Evolutionary conservation across 1,284 basidiomycete species (phyloP), one percentile per base, ranked within the genome.

Genomic region (Pisolithus thermaeus): DNA sequence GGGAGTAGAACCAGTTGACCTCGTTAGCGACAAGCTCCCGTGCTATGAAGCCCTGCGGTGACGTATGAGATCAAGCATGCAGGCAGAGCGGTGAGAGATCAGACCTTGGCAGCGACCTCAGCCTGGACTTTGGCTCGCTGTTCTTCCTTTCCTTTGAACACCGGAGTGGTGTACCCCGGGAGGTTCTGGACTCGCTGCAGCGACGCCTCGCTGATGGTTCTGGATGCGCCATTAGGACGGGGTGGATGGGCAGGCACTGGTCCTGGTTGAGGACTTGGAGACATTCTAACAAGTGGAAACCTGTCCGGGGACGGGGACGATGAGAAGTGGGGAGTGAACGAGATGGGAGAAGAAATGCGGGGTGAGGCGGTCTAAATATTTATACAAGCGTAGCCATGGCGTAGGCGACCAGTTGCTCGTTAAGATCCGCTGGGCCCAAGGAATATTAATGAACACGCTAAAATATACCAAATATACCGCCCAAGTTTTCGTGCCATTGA

Each of bases 1-100:
- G 77, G 22, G 86, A 77, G 78, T 97, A 97, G 80, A 97, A 98
- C 95, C 95, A 98, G 68, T 87, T 82, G 62, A 98, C 92, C 71
- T 99, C 96, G 69, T 86, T 84, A 52, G 77, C 71, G 58, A 97
- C 87, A 56, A 98, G 84, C 64, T 94, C 87, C 46, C 80, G 80
- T 7, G 96, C 94, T 59, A 99, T 86, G 75, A 99, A 98, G 46
- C 96, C 96, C 79, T 93, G 71, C 36, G 32, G 41, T 36, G 53
- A 8, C 32, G 32, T 35, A 16, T 42, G 12, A n/a, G 54, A 56
- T 56, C 45, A 56, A 22, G 25, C 8, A 16, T 2, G 30, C 14
- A 18, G 37, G 14, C 25, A 4, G 22, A 25, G 11, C n/a, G 37
- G 7, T 32, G 3, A 9, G 11, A 1, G 38, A n/a, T 23, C 22